Evolutionary conservation across 352 stramenopile genomes (phyloP).

Genomic region (Phytophthora nicotianae): DNA sequence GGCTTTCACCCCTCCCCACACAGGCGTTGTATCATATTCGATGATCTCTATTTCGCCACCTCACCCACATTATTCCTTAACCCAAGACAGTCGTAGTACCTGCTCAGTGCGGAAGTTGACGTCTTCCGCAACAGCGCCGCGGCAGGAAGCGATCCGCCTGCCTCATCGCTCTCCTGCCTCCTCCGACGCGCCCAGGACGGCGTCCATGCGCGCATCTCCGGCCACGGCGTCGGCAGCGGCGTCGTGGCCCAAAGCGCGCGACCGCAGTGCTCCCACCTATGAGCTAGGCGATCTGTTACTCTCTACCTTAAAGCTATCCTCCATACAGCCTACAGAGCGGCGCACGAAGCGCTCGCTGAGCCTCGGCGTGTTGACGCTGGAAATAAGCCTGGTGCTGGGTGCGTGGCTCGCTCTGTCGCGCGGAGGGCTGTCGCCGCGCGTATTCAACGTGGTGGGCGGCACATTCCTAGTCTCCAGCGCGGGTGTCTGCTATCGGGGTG

Average conservation of each 20-base stretch:
- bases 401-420: constrained; percentile 37
- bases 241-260: constrained; percentile 17
- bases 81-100: background rate
- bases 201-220: constrained; percentile 3
- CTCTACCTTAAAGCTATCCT: constrained; percentile 33
- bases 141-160: background rate
- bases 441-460: constrained; percentile 57
- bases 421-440: constrained; percentile 38
- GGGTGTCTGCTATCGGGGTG: constrained; percentile 50
- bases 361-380: constrained; percentile 37
- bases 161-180: background rate
- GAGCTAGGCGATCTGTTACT: constrained; percentile 69
- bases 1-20: constrained; percentile 7
- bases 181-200: background rate
- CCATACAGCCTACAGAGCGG: background rate
- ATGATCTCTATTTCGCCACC: background rate
- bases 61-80: background rate
- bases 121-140: constrained; percentile 2
- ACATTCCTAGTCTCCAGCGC: constrained; percentile 56
- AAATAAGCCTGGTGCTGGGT: constrained; percentile 33
- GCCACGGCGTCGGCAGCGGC: constrained; percentile 2
- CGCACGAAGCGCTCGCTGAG: constrained; percentile 25
- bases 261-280: constrained; percentile 31
- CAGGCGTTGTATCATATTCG: constrained; percentile 1
- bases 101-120: constrained; percentile 32